Evolutionary conservation across 495 filamentous ascomycete genomes (phyloP).

Genomic region (Neurospora intermedia): DNA sequence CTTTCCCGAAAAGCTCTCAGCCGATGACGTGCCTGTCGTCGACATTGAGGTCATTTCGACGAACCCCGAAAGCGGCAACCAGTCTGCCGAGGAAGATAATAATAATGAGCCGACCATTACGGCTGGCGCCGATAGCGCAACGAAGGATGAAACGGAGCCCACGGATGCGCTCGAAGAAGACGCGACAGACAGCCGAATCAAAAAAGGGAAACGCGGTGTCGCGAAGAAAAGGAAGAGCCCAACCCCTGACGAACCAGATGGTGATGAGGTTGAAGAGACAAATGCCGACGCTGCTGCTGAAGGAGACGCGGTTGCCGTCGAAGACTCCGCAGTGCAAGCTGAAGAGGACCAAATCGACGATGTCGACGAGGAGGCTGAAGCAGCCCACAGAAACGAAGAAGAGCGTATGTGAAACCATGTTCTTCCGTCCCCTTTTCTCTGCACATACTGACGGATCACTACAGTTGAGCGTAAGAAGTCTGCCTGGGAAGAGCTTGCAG

Average conservation of each 20-base stretch:
- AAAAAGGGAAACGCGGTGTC: slow-evolving; percentile 30
- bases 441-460: slow-evolving; percentile 27
- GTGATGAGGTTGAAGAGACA: slow-evolving; percentile 20
- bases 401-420: slow-evolving; percentile 49
- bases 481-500: slow-evolving; percentile 67
- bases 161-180: slow-evolving; percentile 21
- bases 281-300: slow-evolving; percentile 21
- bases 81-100: slow-evolving; percentile 30
- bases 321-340: slow-evolving; percentile 29
- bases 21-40: slow-evolving; percentile 31
- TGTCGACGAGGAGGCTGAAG: slow-evolving; percentile 43
- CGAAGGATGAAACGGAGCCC: slow-evolving; percentile 12
- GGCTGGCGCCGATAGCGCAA: slow-evolving; percentile 2
- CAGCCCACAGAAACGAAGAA: slow-evolving; percentile 53
- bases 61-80: slow-evolving; percentile 28
- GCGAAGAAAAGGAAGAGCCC: slow-evolving; percentile 30
- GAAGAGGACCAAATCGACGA: slow-evolving; percentile 41
- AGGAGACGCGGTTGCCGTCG: slow-evolving; percentile 17
- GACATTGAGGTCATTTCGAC: slow-evolving; percentile 32
- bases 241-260: slow-evolving; percentile 18
- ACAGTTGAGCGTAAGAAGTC: slow-evolving; percentile 67
- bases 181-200: slow-evolving; percentile 13
- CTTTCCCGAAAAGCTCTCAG: slow-evolving; percentile 16
- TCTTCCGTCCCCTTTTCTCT: background rate
- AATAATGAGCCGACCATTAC: slow-evolving; percentile 11